Conservation (phyloP, 2,329 filamentous ascomycete species). For the Colletotrichum cuscutae region DNA sequence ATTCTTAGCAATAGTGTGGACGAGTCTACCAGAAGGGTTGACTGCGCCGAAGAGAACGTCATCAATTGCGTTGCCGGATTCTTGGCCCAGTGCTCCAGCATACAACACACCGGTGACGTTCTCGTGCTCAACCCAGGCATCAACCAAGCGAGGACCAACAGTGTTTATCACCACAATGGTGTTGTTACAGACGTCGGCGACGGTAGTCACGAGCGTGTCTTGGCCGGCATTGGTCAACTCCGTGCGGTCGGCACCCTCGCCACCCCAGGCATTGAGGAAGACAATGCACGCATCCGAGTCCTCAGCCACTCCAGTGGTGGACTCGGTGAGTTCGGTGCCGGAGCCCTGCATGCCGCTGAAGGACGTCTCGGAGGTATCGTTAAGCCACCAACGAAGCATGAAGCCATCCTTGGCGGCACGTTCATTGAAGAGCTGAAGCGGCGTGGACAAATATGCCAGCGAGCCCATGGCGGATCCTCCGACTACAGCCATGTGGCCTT, state of each 20-base stretch:
- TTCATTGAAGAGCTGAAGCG: conserved; percentile 68
- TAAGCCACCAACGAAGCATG: conserved; percentile 72
- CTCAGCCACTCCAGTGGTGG: conserved; percentile 53
- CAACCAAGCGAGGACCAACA: conserved; percentile 64
- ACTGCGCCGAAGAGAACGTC: conserved; percentile 73
- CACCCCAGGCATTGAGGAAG: conserved; percentile 74
- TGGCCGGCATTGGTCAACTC: conserved; percentile 73
- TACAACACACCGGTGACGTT: conserved; percentile 67
- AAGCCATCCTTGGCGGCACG: conserved; percentile 76
- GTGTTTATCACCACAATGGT: conserved; percentile 75
- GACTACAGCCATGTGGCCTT: conserved; percentile 56
- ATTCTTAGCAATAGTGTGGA: conserved; percentile 75
- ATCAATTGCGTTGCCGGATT: conserved; percentile 75
- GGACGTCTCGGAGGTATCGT: conserved; percentile 54
- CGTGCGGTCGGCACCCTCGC: conserved; percentile 75
- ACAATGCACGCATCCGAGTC: conserved; percentile 73
- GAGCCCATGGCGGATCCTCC: conserved; percentile 45
- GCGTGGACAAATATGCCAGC: conserved; percentile 59
- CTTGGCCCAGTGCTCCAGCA: conserved; percentile 69
- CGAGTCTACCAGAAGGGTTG: conserved; percentile 52
- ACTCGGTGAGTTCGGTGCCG: conserved; percentile 39
- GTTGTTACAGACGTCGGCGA: conserved; percentile 68
- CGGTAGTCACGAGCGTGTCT: conserved; percentile 64
- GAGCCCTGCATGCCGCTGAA: conserved; percentile 71
- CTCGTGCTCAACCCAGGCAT: conserved; percentile 59